Evolutionary conservation across 768 basidiomycete species (phyloP).

Genomic region (Naganishia vaughanmartiniae): DNA sequence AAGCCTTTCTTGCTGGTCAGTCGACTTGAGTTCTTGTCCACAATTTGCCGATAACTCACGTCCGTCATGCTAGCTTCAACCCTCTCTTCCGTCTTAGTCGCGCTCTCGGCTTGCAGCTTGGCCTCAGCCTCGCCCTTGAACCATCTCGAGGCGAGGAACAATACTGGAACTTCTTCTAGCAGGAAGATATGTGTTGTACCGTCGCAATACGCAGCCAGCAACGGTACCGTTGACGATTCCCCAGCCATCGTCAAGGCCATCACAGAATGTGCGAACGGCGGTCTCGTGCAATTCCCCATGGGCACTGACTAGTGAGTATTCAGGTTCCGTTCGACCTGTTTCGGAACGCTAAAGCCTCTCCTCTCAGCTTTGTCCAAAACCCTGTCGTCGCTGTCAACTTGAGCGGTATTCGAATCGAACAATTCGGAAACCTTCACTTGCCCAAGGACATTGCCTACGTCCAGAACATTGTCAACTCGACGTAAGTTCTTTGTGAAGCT

Average conservation of each 20-base stretch:
- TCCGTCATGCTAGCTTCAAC: slow-evolving; percentile 17
- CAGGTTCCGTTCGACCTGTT: neutral
- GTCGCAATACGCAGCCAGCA: slow-evolving; percentile 12
- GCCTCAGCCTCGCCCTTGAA: slow-evolving; percentile 15
- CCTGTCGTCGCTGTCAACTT: neutral
- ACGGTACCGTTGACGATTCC: slow-evolving; percentile 36
- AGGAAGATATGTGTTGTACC: slow-evolving; percentile 19
- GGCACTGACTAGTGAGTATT: slow-evolving; percentile 40
- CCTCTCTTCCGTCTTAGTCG: slow-evolving; percentile 22
- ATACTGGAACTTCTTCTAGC: neutral
- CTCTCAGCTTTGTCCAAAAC: slow-evolving; percentile 45
- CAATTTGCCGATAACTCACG: neutral
- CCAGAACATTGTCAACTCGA: slow-evolving; percentile 33
- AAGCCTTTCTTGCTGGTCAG: neutral
- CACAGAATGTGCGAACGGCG: slow-evolving; percentile 34
- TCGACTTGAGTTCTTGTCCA: neutral
- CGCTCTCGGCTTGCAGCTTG: slow-evolving; percentile 9
- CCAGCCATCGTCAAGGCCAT: slow-evolving; percentile 33
- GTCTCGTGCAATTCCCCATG: slow-evolving; percentile 33
- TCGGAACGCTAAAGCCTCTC: neutral
- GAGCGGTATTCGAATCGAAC: slow-evolving; percentile 12
- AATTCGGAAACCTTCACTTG: slow-evolving; percentile 39
- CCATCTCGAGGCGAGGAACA: slow-evolving; percentile 16
- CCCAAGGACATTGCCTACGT: slow-evolving; percentile 20
- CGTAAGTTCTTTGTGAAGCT: slow-evolving; percentile 15